Base-by-base conservation (phyloP, 2,329 filamentous ascomycete species). In the Ceratocystis albifundus region DNA sequence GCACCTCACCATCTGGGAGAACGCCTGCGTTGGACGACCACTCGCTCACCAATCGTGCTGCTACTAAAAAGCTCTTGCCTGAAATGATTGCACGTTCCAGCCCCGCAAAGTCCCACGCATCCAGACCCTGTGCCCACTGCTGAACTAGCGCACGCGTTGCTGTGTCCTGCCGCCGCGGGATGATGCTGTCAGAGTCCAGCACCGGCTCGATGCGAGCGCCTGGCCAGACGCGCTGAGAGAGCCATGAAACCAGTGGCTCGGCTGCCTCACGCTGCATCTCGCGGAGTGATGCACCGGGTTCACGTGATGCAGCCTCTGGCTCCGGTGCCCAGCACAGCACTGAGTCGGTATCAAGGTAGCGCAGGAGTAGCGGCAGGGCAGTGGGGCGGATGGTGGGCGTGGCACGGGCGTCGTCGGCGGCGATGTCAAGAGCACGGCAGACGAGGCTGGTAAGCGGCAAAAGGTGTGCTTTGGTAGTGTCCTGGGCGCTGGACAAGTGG, bases 301-400 rank as follows among this genome's bases (percentile, higher is more conserved):
- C 68, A 36, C 53, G 62, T 71, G 85, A 79, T 45, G 77, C 78
- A 10, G 76, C 75, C 3, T 78, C 79, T 66, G 80, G 79, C 1
- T 79, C 78, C 50, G 84, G 80, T 28, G 82, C 90, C 89, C 91
- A 96, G 82, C 93, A 97, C 1, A 99, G 84, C 45, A 97, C 78
- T 0, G 90, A 92, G 76, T 99, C 94, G 0, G 94, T 97, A 71
- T 91, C 86, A 30, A 99, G 82, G 75, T 97, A 97, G 61, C 88
- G 84, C 80, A 97, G 83, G 64, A 94, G 77, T 69, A 84, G 86
- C 20, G 78, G 79, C 17, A 88, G 77, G 61, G 96, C 85, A 50
- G 82, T 78, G 0, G 81, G 74, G 45, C 92, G 82, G 46, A 88
- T 80, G 28, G 79, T 84, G 79, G 62, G 82, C 2, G 74, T 73